phyloP scores from a whole-genome alignment of 2,329 filamentous ascomycete genomes.

The Botrytis sinoallii region DNA sequence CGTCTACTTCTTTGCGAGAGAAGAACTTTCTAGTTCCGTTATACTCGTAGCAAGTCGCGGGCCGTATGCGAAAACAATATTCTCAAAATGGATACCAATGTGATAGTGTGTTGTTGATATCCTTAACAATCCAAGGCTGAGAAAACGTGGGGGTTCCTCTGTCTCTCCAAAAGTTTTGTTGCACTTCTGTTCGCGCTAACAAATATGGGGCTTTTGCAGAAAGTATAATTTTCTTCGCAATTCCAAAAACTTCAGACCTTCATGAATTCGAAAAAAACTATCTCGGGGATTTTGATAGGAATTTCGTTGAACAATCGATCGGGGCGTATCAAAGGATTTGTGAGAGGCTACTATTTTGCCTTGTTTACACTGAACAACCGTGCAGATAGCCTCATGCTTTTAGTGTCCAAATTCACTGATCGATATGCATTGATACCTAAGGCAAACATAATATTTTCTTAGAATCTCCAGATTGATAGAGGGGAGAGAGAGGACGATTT shows the following conservation, averaged over 20 bases:
- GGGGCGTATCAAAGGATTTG: neutral
- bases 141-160: neutral
- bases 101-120: neutral
- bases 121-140: neutral
- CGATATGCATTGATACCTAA: neutral
- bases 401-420: neutral
- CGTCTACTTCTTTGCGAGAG: neutral
- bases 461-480: neutral
- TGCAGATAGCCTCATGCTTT: neutral
- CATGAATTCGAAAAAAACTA: neutral
- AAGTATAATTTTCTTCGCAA: neutral
- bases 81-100: neutral
- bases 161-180: neutral
- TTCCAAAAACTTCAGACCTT: neutral
- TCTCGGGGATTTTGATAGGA: neutral
- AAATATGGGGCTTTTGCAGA: neutral
- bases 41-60: neutral
- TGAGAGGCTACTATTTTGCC: constrained; percentile 13
- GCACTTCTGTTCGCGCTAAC: neutral
- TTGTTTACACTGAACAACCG: neutral
- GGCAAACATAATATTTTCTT: constrained; percentile 9
- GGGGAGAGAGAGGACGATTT: neutral
- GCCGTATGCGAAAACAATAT: neutral
- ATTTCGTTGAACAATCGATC: neutral
- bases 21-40: neutral